A percentile compares a stretch with the other conserved stretches of the same genome.
Evolutionary conservation across 2,329 filamentous ascomycete species (phyloP).

Genomic region (Exophiala sp.): DNA sequence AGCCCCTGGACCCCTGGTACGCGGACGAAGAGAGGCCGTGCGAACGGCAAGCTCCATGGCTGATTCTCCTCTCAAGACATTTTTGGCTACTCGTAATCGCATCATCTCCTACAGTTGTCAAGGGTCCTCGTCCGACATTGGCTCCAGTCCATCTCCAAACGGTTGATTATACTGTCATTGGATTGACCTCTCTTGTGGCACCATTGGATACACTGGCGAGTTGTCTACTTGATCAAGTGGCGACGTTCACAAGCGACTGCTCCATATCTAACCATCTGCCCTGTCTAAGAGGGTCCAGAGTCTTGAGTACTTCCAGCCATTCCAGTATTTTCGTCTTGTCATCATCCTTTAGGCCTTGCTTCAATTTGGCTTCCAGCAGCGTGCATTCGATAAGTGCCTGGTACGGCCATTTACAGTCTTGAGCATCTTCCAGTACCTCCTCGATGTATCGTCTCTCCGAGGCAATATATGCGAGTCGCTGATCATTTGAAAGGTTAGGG

Average conservation of each 20-base stretch:
- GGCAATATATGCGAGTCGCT: conserved; percentile 61
- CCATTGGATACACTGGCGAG: neutral
- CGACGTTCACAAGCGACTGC: conserved; percentile 27
- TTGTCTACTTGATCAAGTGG: neutral
- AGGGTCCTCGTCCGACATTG: neutral
- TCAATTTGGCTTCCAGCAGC: conserved; percentile 48
- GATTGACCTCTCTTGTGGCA: neutral
- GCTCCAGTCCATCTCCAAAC: neutral
- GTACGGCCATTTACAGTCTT: conserved; percentile 82
- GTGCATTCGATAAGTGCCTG: conserved; percentile 76
- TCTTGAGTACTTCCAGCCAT: conserved; percentile 62
- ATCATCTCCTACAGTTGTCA: neutral
- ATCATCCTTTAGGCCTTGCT: conserved; percentile 39
- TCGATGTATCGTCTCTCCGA: conserved; percentile 69
- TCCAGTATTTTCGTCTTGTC: conserved; percentile 42
- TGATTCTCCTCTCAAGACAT: neutral
- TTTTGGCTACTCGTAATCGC: neutral
- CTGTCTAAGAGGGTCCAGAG: conserved; percentile 65
- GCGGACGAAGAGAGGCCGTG: no score
- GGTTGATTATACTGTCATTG: neutral
- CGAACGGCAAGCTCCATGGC: no score
- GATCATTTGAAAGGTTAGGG: conserved; percentile 54
- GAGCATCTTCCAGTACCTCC: conserved; percentile 58
- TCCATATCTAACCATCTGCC: conserved; percentile 72
- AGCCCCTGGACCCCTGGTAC: no score